Evolutionary conservation across 306 rosid genomes (phyloP), one percentile per base, ranked within the genome.

Genomic region (Cucumis sativus): DNA sequence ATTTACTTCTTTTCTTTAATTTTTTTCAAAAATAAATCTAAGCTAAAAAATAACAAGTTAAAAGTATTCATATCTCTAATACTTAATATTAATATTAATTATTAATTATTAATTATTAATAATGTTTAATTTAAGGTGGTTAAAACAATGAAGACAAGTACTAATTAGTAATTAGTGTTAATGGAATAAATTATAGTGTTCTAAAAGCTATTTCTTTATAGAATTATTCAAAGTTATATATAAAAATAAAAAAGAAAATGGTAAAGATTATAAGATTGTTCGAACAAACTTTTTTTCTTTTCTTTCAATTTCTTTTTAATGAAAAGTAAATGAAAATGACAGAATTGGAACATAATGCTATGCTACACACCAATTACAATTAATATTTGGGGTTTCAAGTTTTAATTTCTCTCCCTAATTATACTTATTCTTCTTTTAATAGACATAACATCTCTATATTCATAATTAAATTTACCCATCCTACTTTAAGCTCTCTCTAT

Each of bases 261-360:
- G 21, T 63, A 33, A 63, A 63, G 71, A 64, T 35, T 65, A 65
- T 65, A 37, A 65, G 28, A 65, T 65, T 65, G 71, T 65, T 65
- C 71, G 4, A 14, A 35, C 12, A 33, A 17, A 17, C 66, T 33
- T 61, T 61, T 28, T 61, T 61, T 61, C 3, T 25, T 39, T 61
- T 37, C 33, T 10, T 8, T 7, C 2, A 7, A 13, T 41, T 37
- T 23, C 18, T 8, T 35, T 64, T 65, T 35, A 1, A 65, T 3
- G 30, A 67, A 40, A 67, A 67, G 74, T 40, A 67, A 40, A 18
- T n/a, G 74, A 67, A 67, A 67, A 67, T 67, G 74, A 67, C 74
- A 67, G 74, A 67, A 67, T 67, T 40, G 10, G 74, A 67, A 39
- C 74, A 67, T 67, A 67, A 39, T 67, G 49, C 16, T 40, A 21